Evolutionary conservation across 2,329 filamentous ascomycete species (phyloP).

Genomic region (Berkeleyomyces basicola): DNA sequence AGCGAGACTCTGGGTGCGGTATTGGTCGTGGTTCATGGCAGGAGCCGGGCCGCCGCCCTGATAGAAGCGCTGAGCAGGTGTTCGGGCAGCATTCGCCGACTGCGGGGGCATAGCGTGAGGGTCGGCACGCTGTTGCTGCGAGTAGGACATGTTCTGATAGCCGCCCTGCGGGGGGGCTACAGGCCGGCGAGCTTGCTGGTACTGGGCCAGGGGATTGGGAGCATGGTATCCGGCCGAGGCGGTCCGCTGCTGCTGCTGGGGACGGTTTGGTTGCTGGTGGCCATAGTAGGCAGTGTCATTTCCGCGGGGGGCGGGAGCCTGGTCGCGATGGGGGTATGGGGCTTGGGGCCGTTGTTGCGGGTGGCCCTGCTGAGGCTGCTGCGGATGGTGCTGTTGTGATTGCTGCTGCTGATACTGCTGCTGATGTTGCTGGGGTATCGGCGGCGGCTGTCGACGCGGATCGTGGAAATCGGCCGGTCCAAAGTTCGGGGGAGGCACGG

Average conservation of each 20-base stretch:
- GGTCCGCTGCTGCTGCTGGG: slow-evolving; percentile 31
- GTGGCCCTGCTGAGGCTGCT: background rate
- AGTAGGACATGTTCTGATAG: slow-evolving; percentile 8
- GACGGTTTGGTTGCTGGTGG: slow-evolving; percentile 5
- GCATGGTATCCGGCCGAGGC: slow-evolving; percentile 32
- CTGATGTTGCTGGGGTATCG: slow-evolving; percentile 20
- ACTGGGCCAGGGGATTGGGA: slow-evolving; percentile 28
- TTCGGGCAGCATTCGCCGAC: slow-evolving; percentile 24
- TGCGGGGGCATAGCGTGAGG: slow-evolving; percentile 32
- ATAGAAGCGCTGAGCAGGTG: slow-evolving; percentile 38
- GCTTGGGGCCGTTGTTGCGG: slow-evolving; percentile 1
- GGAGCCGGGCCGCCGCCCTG: slow-evolving; percentile 43
- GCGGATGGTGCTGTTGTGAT: slow-evolving; percentile 17
- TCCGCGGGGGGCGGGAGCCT: background rate
- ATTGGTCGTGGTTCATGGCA: slow-evolving; percentile 68
- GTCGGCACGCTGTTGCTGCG: slow-evolving; percentile 30
- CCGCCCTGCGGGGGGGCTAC: slow-evolving; percentile 27
- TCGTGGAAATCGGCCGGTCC: slow-evolving; percentile 28
- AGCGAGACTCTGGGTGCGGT: slow-evolving; percentile 86
- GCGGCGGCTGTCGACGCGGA: slow-evolving; percentile 23
- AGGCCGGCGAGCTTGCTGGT: slow-evolving; percentile 25
- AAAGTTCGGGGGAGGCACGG: slow-evolving; percentile 39
- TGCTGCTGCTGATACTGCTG: slow-evolving; percentile 25
- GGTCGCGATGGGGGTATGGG: background rate
- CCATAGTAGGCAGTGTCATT: background rate